phyloP scores from a whole-genome alignment of 148 eudicot genomes.

The Cornus kousa region DNA sequence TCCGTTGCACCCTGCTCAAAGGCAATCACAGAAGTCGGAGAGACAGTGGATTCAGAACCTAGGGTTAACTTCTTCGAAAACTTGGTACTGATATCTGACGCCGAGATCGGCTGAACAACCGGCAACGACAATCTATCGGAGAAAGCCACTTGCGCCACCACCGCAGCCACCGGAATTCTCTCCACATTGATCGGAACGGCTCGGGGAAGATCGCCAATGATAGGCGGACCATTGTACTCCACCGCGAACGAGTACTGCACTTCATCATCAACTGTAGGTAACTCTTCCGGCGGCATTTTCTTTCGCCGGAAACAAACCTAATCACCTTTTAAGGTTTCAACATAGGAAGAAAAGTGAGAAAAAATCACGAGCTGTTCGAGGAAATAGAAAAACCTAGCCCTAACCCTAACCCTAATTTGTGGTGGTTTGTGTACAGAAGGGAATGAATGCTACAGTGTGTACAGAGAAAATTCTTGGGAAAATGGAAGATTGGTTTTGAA shows the following conservation, averaged over 20 bases:
- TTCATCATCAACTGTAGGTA: slow-evolving; percentile 38
- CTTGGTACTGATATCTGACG: slow-evolving; percentile 45
- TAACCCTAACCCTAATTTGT: slow-evolving; percentile 4
- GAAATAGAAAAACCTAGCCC: neutral
- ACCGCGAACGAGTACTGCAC: slow-evolving; percentile 67
- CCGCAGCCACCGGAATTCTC: slow-evolving; percentile 79
- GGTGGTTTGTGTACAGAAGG: neutral
- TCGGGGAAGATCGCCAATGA: slow-evolving; percentile 65
- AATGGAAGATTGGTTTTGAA: neutral
- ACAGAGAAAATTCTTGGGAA: neutral
- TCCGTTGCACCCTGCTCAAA: slow-evolving; percentile 45
- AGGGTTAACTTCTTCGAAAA: slow-evolving; percentile 56
- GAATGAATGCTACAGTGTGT: neutral
- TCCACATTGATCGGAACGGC: slow-evolving; percentile 78
- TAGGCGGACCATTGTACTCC: slow-evolving; percentile 93
- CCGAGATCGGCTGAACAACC: slow-evolving; percentile 70
- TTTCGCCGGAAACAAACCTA: neutral
- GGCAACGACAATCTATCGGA: slow-evolving; percentile 55
- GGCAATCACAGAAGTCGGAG: slow-evolving; percentile 76
- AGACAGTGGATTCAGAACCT: slow-evolving; percentile 47
- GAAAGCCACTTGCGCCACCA: slow-evolving; percentile 40
- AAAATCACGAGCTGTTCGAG: neutral
- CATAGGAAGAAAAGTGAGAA: neutral
- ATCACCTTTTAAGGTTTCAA: neutral
- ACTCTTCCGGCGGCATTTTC: slow-evolving; percentile 37